Base-by-base conservation (phyloP, 2,329 filamentous ascomycete genomes). In the Ceratocystis alfenasii region DNA sequence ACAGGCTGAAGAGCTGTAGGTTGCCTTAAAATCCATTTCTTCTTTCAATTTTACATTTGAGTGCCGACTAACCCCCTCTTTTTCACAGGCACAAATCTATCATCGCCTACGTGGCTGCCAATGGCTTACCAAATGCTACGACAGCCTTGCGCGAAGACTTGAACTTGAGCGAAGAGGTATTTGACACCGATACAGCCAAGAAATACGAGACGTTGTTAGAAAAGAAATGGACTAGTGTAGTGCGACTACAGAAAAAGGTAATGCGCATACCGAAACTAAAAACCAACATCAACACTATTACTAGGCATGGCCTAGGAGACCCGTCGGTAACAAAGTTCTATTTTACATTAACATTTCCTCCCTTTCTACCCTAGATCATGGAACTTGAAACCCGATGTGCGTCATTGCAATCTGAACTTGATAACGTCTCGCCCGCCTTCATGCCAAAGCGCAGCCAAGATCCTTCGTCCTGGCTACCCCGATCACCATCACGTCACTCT, bases 151-250 rank as follows among this genome's bases (percentile, higher is more conserved):
- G 90, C 69, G 81, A 88, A 72, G 92, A 96, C 75, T 78, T 89
- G n/a, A 81, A 82, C 65, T 81, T 96, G 3, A 82, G 85, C 63
- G 84, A 88, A 70, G 77, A 83, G 65, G 77, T 78, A 61, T 92
- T 95, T 72, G 90, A 96, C 74, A 81, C 88, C 69, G 82, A 83
- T 20, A 96, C 90, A 22, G 83, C 87, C 64, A 96, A 96, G 79
- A 96, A 95, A 77, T 97, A 96, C 78, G 91, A 96, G 76, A 89
- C 89, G 1, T 77, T 97, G 33, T 77, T 97, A 70, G 93, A 97
- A 81, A 96, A 96, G 83, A 97, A 97, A 80, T 97, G 93, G 93
- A 97, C 93, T 22, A 94, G 90, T 72, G 88, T 97, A 33, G 91
- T 96, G 72, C 83, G 93, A 68, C 76, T 97, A 75, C 93, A 97